Evolutionary conservation across 2,329 filamentous ascomycete species (phyloP), one percentile per base, ranked within the genome.

Genomic region (Penicillium sp.): DNA sequence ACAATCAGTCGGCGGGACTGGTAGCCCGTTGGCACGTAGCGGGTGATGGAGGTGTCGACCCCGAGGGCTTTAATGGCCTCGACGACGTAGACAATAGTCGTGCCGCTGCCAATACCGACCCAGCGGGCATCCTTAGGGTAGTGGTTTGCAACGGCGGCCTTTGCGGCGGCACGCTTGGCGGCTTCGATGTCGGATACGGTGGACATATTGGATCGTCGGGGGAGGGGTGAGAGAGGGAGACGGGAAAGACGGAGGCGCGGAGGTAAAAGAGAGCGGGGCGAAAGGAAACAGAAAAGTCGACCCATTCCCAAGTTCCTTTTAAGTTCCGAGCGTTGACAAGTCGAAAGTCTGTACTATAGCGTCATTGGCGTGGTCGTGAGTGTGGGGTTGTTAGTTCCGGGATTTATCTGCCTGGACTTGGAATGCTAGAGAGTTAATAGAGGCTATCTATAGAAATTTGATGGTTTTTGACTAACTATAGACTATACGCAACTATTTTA

Each of bases 21-120:
- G 75, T 86, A 92, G 23, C 93, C 93, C 0, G 93, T 98, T 6
- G 93, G 92, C 27, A 95, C 81, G 72, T 96, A 98, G 65, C 82
- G 84, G 77, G 95, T 95, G 57, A 74, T 52, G 12, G 69, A 69
- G 37, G 72, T 74, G 37, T 76, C 71, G 9, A 72, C 53, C 3
- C 68, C 71, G 15, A 77, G 68, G 44, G 71, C 71, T 55, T 75
- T 75, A 66, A 86, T 86, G 25, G 82, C 82, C 61, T 86, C 80
- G 51, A 86, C 81, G 50, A 84, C 82, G 66, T 85, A 85, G 60
- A 84, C 79, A 53, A 86, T 83, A 18, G 82, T 85, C 33, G 79
- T 82, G 44, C 82, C 82, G 41, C 78, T 82, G 52, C 82, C 82
- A 60, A 86, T 85, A 54, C 82, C 82, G 35, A 85, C 79, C 62